These are phyloP conservation scores for Xylariales sp. DNA, from an alignment of 2,329 filamentous ascomycete species.

Conservation along the genomic window DNA sequence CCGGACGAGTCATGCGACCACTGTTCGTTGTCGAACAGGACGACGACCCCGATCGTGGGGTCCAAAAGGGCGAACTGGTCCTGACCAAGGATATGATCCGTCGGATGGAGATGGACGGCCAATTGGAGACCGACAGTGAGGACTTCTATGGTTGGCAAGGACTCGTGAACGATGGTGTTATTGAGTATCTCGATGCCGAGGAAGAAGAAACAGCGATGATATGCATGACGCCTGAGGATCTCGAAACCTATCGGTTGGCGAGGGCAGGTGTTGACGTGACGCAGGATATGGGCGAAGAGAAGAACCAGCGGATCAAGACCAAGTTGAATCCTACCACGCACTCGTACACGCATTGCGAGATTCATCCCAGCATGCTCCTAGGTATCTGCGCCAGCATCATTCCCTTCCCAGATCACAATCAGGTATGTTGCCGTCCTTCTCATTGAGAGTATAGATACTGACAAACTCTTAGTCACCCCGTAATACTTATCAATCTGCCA, in stretches of 20 bases:
- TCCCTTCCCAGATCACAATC: constrained; percentile 98
- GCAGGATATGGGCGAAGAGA: constrained; percentile 60
- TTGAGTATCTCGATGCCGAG: constrained; percentile 95
- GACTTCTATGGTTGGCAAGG: constrained; percentile 83
- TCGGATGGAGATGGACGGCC: constrained; percentile 69
- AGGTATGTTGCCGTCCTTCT: constrained; percentile 43
- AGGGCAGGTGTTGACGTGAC: constrained; percentile 61
- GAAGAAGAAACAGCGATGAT: constrained; percentile 99
- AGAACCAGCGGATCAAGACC: constrained; percentile 83
- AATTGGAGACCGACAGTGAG: constrained; percentile 54
- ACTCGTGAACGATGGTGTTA: constrained; percentile 75
- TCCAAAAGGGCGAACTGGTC: constrained; percentile 64
- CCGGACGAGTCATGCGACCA: constrained; percentile 88
- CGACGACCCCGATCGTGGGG: constrained; percentile 59
- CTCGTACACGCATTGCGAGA: constrained; percentile 97
- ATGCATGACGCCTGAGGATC: constrained; percentile 94
- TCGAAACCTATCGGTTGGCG: constrained; percentile 70
- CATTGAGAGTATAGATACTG: constrained; percentile 21
- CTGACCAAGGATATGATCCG: constrained; percentile 78
- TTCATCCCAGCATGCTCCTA: constrained; percentile 98
- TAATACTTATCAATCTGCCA: constrained; percentile 98
- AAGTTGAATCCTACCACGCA: constrained; percentile 82
- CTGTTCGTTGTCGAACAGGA: constrained; percentile 92
- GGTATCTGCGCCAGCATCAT: constrained; percentile 99
- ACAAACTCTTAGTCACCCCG: constrained; percentile 67